Evolutionary conservation across 208 protist genomes (phyloP).

Genomic region (Trypanosoma caninum): DNA sequence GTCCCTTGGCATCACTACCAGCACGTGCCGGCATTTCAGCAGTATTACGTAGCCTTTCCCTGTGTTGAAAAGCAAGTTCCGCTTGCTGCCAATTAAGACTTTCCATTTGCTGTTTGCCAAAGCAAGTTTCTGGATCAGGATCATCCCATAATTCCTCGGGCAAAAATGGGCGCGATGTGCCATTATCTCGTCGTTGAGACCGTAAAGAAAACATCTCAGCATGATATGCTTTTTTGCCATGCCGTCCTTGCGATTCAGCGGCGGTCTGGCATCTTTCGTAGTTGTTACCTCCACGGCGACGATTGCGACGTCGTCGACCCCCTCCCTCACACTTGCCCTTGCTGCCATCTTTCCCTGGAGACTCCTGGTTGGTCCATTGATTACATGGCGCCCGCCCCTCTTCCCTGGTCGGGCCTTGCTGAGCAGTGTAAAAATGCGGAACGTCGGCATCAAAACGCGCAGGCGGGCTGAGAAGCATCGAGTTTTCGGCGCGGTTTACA

Average conservation of each 20-base stretch:
- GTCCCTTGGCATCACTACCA: conserved; percentile 13
- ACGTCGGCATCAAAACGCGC: conserved; percentile 27
- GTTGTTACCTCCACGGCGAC: conserved; percentile 24
- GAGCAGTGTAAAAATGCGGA: conserved; percentile 20
- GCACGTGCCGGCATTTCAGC: conserved; percentile 15
- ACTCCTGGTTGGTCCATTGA: conserved; percentile 16
- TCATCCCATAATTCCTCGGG: conserved; percentile 73
- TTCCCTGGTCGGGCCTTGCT: conserved; percentile 17
- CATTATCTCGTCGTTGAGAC: conserved; percentile 12
- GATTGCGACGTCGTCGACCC: conserved; percentile 14
- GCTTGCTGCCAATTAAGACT: conserved; percentile 79
- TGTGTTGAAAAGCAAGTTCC: conserved; percentile 35
- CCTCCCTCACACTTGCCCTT: conserved; percentile 15
- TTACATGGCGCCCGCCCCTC: conserved; percentile 15
- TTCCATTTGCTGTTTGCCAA: conserved; percentile 53
- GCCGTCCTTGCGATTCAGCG: conserved; percentile 7
- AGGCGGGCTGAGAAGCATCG: conserved; percentile 56
- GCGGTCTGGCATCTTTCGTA: conserved; percentile 34
- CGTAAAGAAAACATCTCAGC: background rate
- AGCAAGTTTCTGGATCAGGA: conserved; percentile 65
- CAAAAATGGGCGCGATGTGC: conserved; percentile 1
- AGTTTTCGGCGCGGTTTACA: conserved; percentile 9
- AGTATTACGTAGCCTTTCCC: conserved; percentile 11
- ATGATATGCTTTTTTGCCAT: conserved; percentile 1
- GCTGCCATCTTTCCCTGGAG: conserved; percentile 12